Evolutionary conservation across 1,284 basidiomycete genomes (phyloP), one percentile per base, ranked within the genome.

Genomic region (Microbotryum silenes-acaulis): DNA sequence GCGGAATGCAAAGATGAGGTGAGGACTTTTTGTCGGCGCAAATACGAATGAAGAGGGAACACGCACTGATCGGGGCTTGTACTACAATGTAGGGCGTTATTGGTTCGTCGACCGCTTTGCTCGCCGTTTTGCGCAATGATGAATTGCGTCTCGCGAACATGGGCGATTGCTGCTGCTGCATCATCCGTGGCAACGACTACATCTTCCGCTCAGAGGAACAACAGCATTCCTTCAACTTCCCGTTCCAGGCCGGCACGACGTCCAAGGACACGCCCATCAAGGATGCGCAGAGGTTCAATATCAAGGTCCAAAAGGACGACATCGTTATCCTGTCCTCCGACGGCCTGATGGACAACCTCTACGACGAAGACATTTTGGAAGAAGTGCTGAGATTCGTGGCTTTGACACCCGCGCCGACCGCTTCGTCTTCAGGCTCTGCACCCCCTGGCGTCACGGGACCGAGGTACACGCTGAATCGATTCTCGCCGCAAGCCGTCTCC

Each of bases 141-240:
- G 85, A 91, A 55, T 81, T 97, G 50, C 83, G 85, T 57, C 86
- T 97, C 42, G 93, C 92, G 1, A 92, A 97, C 72, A 76, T 97
- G 9, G 93, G 93, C 23, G 93, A 97, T 74, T 94, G 90, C 73
- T 86, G 87, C 80, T 73, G 72, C 63, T 71, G 64, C 48, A 66
- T 74, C 42, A 73, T 74, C 33, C 66, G 73, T 6, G 73, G 67
- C 23, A 59, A 64, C 55, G 66, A 72, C 51, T 74, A 71, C 65
- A 83, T 87, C 4, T 96, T 92, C 84, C 81, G 91, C 48, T 89
- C 85, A 51, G 83, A 89, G 59, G 93, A 97, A 77, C 94, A 96
- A 86, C 93, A 93, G 83, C 93, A 91, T 81, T 78, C 87, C 73
- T 94, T 96, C 79, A 97, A 97, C 75, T 92, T 89, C 52, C 91